These are phyloP conservation scores for Byssothecium circinans DNA, from an alignment of 2,329 filamentous ascomycete species.

Conservation along the genomic window DNA sequence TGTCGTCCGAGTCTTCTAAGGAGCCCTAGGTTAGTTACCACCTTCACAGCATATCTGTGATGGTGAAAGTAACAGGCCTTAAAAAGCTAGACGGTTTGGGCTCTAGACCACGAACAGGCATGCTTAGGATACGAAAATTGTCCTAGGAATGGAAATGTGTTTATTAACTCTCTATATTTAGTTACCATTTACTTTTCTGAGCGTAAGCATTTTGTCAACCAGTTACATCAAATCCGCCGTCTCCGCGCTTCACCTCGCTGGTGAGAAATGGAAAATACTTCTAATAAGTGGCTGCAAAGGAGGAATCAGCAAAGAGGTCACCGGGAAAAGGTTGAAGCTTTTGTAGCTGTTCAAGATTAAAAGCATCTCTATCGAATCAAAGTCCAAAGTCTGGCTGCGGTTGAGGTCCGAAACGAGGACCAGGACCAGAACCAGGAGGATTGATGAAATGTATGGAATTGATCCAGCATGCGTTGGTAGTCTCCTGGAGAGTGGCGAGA, in stretches of 20 bases:
- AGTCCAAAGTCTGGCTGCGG: slow-evolving; percentile 22
- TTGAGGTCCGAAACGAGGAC: slow-evolving; percentile 12
- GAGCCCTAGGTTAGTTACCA: no score
- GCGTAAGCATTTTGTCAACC: slow-evolving; percentile 24
- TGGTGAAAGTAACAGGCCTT: no score
- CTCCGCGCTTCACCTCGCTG: slow-evolving; percentile 20
- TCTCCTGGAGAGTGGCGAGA: slow-evolving; percentile 40
- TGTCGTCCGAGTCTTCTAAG: no score
- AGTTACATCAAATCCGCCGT: slow-evolving; percentile 17
- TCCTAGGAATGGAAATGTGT: no score
- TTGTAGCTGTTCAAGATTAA: slow-evolving; percentile 16
- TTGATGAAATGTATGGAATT: slow-evolving; percentile 42
- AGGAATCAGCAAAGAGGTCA: slow-evolving; percentile 16
- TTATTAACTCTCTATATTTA: no score
- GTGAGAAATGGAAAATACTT: slow-evolving; percentile 26
- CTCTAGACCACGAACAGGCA: no score
- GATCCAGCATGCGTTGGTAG: slow-evolving; percentile 49
- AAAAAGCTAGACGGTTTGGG: no score
- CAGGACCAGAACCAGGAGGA: background rate
- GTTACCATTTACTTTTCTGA: no score
- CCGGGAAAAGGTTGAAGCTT: slow-evolving; percentile 22
- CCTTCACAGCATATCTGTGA: no score
- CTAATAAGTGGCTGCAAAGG: slow-evolving; percentile 16
- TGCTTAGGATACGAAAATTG: no score
- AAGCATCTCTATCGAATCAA: slow-evolving; percentile 19